Evolutionary conservation across 129 eudicot genomes (phyloP), one percentile per base, ranked within the genome.

Genomic region (Gnaphalium uliginosum): DNA sequence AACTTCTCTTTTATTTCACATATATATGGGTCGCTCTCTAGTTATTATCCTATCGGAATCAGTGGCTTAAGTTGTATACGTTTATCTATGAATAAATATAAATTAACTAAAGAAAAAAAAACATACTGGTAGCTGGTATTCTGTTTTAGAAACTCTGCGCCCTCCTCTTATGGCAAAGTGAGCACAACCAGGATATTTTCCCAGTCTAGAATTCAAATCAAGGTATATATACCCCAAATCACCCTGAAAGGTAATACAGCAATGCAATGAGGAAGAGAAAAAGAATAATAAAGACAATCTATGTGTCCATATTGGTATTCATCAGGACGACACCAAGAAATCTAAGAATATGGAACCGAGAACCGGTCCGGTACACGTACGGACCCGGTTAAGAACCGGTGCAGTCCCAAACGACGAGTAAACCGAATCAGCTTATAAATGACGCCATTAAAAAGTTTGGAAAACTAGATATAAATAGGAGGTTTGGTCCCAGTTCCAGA

Each of bases 111-210:
- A 13, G 0, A 29, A 60, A 15, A 21, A 25, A 25, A 21, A 56
- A 83, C 98, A 35, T 89, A 94, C 98, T 21, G 98, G 98, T 39
- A 94, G 86, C 69, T 94, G 98, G 80, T 94, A 94, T 69, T 94
- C 97, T 65, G 91, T 82, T 80, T 81, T 78, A 50, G 98, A 94
- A 74, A 93, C 76, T 56, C 83, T 86, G 48, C 98, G 85, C 10
- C 98, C 98, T 77, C 98, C 98, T 82, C 84, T 86, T 76, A 93
- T 88, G n/a, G 97, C 87, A 88, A 88, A 94, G 79, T 94, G 98
- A 66, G 98, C 98, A 66, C 91, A 90, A 35, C 93, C 90, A 72
- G 98, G 96, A 81, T 88, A 93, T 71, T 94, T 94, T 39, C 89
- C 93, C 74, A 67, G 77, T 80, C 98, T 90, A 33, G 96, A 88